Conservation (phyloP, 768 basidiomycete genomes). For the Scleroderma citrinum region DNA sequence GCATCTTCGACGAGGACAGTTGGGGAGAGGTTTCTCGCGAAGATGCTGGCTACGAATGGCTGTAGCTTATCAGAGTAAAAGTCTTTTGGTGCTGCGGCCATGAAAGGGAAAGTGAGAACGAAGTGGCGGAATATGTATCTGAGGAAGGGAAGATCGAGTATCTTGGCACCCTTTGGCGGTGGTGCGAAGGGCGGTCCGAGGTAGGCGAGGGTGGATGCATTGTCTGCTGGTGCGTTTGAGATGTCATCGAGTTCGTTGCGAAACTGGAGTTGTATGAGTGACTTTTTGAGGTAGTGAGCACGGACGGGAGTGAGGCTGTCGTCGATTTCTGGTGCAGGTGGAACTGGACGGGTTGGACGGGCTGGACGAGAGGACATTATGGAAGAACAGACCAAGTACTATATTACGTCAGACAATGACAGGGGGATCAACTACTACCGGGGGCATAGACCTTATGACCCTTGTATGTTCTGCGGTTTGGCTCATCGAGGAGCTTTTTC, state of each 20-base stretch:
- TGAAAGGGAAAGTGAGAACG: slow-evolving; percentile 92
- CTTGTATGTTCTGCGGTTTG: slow-evolving; percentile 25
- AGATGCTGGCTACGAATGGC: slow-evolving; percentile 80
- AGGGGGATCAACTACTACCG: slow-evolving; percentile 11
- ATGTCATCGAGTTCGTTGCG: slow-evolving; percentile 68
- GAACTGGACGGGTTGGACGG: slow-evolving; percentile 10
- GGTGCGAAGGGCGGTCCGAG: slow-evolving; percentile 85
- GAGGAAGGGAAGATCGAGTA: slow-evolving; percentile 79
- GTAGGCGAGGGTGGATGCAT: slow-evolving; percentile 68
- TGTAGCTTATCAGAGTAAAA: slow-evolving; percentile 96
- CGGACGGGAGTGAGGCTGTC: slow-evolving; percentile 70
- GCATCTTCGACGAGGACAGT: slow-evolving; percentile 53
- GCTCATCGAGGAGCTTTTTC: slow-evolving; percentile 39
- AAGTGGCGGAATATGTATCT: slow-evolving; percentile 90
- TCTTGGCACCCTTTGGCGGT: slow-evolving; percentile 51
- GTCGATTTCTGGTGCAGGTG: background rate
- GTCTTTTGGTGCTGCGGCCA: slow-evolving; percentile 79
- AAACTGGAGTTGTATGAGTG: slow-evolving; percentile 84
- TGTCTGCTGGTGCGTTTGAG: slow-evolving; percentile 38
- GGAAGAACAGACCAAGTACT: background rate
- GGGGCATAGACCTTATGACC: slow-evolving; percentile 30
- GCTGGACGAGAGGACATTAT: background rate
- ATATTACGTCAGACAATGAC: slow-evolving; percentile 3
- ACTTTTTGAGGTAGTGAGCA: slow-evolving; percentile 98
- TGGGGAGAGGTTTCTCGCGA: slow-evolving; percentile 72